phyloP scores from a whole-genome alignment of 352 stramenopile species.

The Phytophthora sp. region DNA sequence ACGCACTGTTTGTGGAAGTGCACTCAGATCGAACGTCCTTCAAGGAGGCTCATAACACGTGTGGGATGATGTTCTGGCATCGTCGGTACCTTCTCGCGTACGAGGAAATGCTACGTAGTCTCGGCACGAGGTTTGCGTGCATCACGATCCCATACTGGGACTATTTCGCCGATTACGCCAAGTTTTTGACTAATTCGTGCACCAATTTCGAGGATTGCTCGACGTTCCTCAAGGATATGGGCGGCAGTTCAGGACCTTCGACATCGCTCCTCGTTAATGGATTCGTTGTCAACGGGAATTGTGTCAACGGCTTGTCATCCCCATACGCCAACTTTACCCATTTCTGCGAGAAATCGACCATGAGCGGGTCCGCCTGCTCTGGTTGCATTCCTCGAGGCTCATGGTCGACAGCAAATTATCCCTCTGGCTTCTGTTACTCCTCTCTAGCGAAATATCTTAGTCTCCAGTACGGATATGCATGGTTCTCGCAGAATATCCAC shows the following conservation, averaged over 20 bases:
- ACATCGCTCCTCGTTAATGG: conserved; percentile 30
- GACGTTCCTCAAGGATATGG: conserved; percentile 66
- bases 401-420: conserved; percentile 50
- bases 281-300: conserved; percentile 32
- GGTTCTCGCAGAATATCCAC: conserved; percentile 68
- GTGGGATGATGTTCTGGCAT: conserved; percentile 74
- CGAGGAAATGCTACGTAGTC: conserved; percentile 78
- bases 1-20: conserved; percentile 65
- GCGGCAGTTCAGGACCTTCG: conserved; percentile 45
- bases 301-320: conserved; percentile 33
- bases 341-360: conserved; percentile 64
- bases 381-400: conserved; percentile 61
- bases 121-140: conserved; percentile 62
- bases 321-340: conserved; percentile 38
- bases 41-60: conserved; percentile 53
- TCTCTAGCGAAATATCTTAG: conserved; percentile 54
- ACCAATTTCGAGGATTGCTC: conserved; percentile 61
- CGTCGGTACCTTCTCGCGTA: conserved; percentile 73
- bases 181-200: conserved; percentile 47
- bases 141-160: conserved; percentile 85
- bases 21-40: conserved; percentile 47
- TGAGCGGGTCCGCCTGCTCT: conserved; percentile 40
- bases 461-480: conserved; percentile 46
- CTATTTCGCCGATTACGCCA: conserved; percentile 74
- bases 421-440: conserved; percentile 66